Conservation (phyloP, 257 asterid species). For the Asclepias syriaca region DNA sequence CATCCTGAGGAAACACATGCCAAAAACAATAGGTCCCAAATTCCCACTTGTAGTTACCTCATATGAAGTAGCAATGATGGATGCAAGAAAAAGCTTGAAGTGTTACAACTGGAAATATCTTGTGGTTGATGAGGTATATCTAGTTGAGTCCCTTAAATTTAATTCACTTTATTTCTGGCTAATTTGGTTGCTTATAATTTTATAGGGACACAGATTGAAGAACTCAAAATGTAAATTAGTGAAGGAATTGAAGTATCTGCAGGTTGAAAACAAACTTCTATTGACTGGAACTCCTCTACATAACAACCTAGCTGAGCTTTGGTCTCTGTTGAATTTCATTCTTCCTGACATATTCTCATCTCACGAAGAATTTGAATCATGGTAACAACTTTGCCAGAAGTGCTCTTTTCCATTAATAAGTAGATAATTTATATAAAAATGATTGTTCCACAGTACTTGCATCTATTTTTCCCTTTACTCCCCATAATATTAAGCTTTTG, state of each 20-base stretch:
- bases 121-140: constrained; percentile 90
- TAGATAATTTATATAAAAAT: not conserved
- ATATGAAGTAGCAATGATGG: constrained; percentile 74
- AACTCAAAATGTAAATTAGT: constrained; percentile 80
- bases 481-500: not conserved
- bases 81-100: constrained; percentile 54
- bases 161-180: constrained; percentile 8
- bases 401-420: not conserved
- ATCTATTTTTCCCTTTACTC: not conserved
- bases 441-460: not conserved
- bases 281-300: constrained; percentile 99
- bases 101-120: constrained; percentile 86
- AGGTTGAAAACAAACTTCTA: constrained; percentile 84
- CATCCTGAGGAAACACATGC: constrained; percentile 77
- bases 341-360: constrained; percentile 98
- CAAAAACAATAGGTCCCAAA: constrained; percentile 67
- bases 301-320: constrained; percentile 94
- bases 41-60: constrained; percentile 91
- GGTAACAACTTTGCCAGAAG: constrained; percentile 37
- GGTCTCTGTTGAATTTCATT: constrained; percentile 95
- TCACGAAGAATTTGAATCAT: constrained; percentile 89
- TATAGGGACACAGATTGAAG: constrained; percentile 95
- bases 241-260: constrained; percentile 55
- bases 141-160: constrained; percentile 11
- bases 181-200: constrained; percentile 14